Base-by-base conservation (phyloP, 176 grass and related monocot species). In the Oryza glumipatula region DNA sequence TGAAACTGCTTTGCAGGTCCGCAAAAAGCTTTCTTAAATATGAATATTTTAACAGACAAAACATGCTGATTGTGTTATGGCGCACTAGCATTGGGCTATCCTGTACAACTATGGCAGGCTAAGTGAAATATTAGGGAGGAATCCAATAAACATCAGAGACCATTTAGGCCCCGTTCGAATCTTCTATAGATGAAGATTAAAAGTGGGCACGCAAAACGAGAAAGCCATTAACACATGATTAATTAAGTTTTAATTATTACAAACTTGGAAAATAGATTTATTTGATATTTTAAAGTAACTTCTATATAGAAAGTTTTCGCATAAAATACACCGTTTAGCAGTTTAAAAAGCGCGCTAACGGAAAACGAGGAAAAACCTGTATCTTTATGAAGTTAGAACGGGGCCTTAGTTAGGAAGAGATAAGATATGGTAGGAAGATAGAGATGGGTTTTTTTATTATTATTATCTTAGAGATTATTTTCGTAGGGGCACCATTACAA, bases 1-100 rank as follows among this genome's bases (percentile, higher is more conserved):
- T 78, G 96, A 99, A 84, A 99, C 89, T 66, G 96, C 89, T 79
- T 89, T 99, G 56, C 93, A 99, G 96, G 96, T 99, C 87, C 84
- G 83, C 26, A 39, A 78, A 14, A 47, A 77, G 1, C 60, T 65
- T 77, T 83, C 60, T 77, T 82, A 70, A 76, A 74, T 67, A 45
- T 54, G 16, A 17, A 67, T 30, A 38, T 33, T 80, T n/a, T 67
- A 47, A 61, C 38, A 35, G 14, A 58, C 1, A 77, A 28, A 78
- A 64, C 67, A 68, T 80, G 76, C 19, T 49, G 14, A 67, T 23
- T 63, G 58, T 63, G n/a, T 63, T 23, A 23, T 23, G 58, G 54
- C 5, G 6, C 3, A n/a, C 54, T n/a, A 2, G 58, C 58, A 63
- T 9, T 23, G n/a, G 19, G 3, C n/a, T 63, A 23, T 21, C 9